These are phyloP conservation scores for Alternaria hordeiaustralica DNA, from an alignment of 2,329 filamentous ascomycete genomes.

Conservation along the genomic window DNA sequence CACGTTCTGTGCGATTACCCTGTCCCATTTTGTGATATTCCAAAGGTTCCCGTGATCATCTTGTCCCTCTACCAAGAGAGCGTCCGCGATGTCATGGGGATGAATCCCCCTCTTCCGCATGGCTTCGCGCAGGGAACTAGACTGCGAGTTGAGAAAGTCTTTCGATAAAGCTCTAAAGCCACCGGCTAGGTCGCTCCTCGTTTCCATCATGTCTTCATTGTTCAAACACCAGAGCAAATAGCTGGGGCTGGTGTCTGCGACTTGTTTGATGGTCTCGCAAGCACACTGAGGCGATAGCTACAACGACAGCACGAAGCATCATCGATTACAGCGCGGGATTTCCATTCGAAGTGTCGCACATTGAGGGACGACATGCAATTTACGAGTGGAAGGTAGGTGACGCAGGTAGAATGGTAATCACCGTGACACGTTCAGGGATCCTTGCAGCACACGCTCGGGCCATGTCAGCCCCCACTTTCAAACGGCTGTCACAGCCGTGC, in stretches of 20 bases:
- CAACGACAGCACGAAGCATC: background rate
- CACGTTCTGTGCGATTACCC: background rate
- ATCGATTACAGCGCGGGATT: background rate
- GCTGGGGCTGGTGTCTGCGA: background rate
- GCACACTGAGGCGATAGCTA: background rate
- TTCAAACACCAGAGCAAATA: background rate
- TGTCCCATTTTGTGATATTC: background rate
- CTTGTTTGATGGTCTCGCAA: background rate
- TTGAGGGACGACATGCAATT: background rate
- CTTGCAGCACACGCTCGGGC: background rate
- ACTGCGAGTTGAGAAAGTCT: background rate
- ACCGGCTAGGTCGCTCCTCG: background rate
- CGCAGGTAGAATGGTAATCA: background rate
- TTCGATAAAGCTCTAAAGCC: background rate
- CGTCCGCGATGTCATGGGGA: background rate
- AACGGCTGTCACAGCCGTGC: background rate
- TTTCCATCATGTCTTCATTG: background rate
- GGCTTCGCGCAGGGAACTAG: background rate
- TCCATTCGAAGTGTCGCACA: background rate
- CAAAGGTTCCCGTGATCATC: background rate
- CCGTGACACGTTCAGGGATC: background rate
- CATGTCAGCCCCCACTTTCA: background rate
- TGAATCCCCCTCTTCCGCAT: background rate
- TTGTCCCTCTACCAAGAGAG: background rate
- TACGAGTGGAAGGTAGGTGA: background rate